Conservation (phyloP, 2,329 filamentous ascomycete species). For the Xylariaceae sp. region DNA sequence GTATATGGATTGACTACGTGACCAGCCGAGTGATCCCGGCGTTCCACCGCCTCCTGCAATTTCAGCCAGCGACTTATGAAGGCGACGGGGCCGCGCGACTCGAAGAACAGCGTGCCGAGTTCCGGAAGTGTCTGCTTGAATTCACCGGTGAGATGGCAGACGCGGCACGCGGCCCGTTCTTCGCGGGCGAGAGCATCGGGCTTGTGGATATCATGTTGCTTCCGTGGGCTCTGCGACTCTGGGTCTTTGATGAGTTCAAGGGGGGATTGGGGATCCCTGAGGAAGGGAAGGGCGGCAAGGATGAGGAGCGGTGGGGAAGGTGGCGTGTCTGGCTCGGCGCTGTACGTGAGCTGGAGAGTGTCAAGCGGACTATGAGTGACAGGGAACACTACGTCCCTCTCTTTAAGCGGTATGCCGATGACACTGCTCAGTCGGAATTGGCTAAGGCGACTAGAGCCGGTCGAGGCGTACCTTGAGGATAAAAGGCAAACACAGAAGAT, state of each 20-base stretch:
- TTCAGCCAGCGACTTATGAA: slow-evolving; percentile 24
- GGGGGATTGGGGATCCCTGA: slow-evolving; percentile 48
- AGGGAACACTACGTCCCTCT: slow-evolving; percentile 52
- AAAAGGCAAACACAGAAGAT: background rate
- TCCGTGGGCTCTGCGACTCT: slow-evolving; percentile 53
- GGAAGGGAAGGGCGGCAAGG: slow-evolving; percentile 43
- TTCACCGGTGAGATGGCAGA: slow-evolving; percentile 48
- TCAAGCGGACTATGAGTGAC: slow-evolving; percentile 52
- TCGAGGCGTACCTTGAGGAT: slow-evolving; percentile 45
- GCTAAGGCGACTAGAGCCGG: slow-evolving; percentile 46
- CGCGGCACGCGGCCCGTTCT: slow-evolving; percentile 48
- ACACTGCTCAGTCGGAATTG: slow-evolving; percentile 41
- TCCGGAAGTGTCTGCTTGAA: slow-evolving; percentile 46
- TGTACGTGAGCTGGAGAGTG: slow-evolving; percentile 45
- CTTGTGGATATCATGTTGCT: slow-evolving; percentile 53
- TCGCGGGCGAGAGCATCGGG: slow-evolving; percentile 45
- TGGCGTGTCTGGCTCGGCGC: slow-evolving; percentile 51
- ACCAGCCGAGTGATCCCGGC: slow-evolving; percentile 51
- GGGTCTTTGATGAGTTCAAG: slow-evolving; percentile 58
- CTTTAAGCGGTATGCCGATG: slow-evolving; percentile 46
- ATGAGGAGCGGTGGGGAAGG: slow-evolving; percentile 48
- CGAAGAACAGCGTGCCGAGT: slow-evolving; percentile 43
- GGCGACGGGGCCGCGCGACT: slow-evolving; percentile 23
- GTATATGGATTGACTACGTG: slow-evolving; percentile 56
- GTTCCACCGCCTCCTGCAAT: slow-evolving; percentile 44